A percentile compares a stretch with the other conserved stretches of the same genome.
Evolutionary conservation across 805 yeast species (phyloP).

Genomic region (Scheffersomyces coipomensis): DNA sequence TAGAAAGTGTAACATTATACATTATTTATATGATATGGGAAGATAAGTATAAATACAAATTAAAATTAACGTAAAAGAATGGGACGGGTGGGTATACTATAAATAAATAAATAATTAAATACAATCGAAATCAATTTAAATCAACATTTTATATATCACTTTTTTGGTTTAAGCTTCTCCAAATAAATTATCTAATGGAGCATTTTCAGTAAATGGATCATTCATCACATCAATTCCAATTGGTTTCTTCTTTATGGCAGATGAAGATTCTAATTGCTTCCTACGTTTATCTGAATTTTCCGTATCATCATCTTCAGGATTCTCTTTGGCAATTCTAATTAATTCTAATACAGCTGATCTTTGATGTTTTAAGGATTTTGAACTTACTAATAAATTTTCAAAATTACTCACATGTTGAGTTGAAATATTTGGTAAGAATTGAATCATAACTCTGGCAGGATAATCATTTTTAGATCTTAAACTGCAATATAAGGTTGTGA

Average conservation of each 20-base stretch:
- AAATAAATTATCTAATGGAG: conserved; percentile 60
- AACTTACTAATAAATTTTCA: conserved; percentile 59
- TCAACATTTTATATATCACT: too few species aligned
- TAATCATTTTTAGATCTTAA: conserved; percentile 66
- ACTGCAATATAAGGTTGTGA: conserved; percentile 75
- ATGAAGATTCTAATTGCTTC: conserved; percentile 50
- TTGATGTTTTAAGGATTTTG: conserved; percentile 75
- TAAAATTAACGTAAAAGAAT: too few species aligned
- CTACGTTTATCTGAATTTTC: conserved; percentile 48
- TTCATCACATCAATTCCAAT: conserved; percentile 54
- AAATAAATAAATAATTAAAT: too few species aligned
- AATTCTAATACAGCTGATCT: conserved; percentile 76
- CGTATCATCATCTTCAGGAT: conserved; percentile 27
- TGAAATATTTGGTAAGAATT: conserved; percentile 52
- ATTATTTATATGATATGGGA: too few species aligned
- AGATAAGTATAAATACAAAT: too few species aligned
- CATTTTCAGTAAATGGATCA: conserved; percentile 70
- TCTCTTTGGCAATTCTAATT: conserved; percentile 59
- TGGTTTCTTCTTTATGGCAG: conserved; percentile 45
- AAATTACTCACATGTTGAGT: conserved; percentile 60
- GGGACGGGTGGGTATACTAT: too few species aligned
- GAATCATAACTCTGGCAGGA: conserved; percentile 61
- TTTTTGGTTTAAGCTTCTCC: conserved; percentile 40
- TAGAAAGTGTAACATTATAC: too few species aligned
- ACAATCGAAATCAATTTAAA: too few species aligned